Evolutionary conservation across 169 alveolate species (phyloP), one percentile per base, ranked within the genome.

Genomic region (Plasmodium yoelii): DNA sequence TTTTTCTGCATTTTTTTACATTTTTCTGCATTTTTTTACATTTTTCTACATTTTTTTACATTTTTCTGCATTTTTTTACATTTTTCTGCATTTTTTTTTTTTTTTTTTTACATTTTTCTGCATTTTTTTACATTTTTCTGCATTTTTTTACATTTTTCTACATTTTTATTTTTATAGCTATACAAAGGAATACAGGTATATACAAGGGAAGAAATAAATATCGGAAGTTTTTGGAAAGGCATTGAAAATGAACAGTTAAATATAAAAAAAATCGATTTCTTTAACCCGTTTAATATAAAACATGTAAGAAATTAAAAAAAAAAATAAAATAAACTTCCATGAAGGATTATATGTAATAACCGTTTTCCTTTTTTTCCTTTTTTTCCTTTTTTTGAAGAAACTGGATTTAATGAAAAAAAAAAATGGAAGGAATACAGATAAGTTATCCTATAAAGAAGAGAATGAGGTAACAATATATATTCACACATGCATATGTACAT

Each of bases 181-280:
- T 80, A 80, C 44, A 55, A 80, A 59, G 90, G 90, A 7, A 53
- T 80, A 51, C 90, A 80, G 19, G 90, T 80, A 0, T 80, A 80
- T 56, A 63, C 64, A 53, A 65, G 57, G 57, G 90, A 80, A 26
- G 80, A 65, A 80, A 65, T 80, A 49, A 80, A 80, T 65, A 26
- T 80, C 39, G 77, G 60, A 1, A 44, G 44, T 26, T 39, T 80
- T 6, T 80, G 90, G 90, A 51, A 42, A 8, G 53, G 44, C 57
- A 34, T 80, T 8, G 60, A 65, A 34, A 65, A 80, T 10, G 90
- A 80, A 69, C 19, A 22, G 5, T 47, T 80, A 22, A 56, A 44
- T 9, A 80, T 80, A 9, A 13, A 7, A 51, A 80, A 59, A 67
- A 57, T 80, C 5, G 70, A 51, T 26, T 80, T 80, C 57, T 65